Evolutionary conservation across 2,329 filamentous ascomycete genomes (phyloP), one percentile per base, ranked within the genome.

Genomic region (Huntiella savannae): DNA sequence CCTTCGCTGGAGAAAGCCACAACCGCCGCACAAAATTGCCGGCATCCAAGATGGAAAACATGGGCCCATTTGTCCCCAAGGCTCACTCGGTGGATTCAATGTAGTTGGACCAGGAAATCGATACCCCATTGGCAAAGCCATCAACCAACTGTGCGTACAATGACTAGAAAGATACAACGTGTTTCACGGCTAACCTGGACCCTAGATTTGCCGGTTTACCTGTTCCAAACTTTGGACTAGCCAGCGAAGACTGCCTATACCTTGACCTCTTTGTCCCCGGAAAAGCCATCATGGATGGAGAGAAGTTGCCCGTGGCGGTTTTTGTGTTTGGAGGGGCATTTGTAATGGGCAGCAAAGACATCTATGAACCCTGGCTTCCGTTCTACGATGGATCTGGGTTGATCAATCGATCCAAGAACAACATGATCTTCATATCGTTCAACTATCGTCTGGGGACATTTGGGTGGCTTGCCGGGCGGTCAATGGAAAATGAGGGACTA

Each of bases 401-500:
- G 5, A 54, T 65, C 6, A 52, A 53, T 13, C 55, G 58, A 34
- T 57, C 60, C 1, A 52, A 55, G 10, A 61, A 63, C 43, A 56
- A 62, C 39, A 54, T 65, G 39, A 67, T 70, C 13, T 67, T 65
- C 41, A 60, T 70, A 4, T 54, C 62, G 2, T 62, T 62, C 40
- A 71, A 71, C 55, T 71, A 72, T 51, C 60, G 68, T 12, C 54
- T 67, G 2, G 66, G 66, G 11, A 63, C 66, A 0, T 69, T 62
- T 50, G 68, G 68, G 0, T 71, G 63, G 49, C 58, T 70, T 0
- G 62, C 62, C 4, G 67, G 66, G 3, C 56, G 60, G 2, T 63
- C 62, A 12, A 62, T 70, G 56, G 59, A 69, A 49, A 49, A 54
- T 1, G 55, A 60, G 3, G 66, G 58, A 1, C 55, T 61, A 1